Percentiles rank a stretch among this genome's conserved stretches.
Conservation (phyloP, 2,329 filamentous ascomycete genomes). For the Diaporthe nobilis region DNA sequence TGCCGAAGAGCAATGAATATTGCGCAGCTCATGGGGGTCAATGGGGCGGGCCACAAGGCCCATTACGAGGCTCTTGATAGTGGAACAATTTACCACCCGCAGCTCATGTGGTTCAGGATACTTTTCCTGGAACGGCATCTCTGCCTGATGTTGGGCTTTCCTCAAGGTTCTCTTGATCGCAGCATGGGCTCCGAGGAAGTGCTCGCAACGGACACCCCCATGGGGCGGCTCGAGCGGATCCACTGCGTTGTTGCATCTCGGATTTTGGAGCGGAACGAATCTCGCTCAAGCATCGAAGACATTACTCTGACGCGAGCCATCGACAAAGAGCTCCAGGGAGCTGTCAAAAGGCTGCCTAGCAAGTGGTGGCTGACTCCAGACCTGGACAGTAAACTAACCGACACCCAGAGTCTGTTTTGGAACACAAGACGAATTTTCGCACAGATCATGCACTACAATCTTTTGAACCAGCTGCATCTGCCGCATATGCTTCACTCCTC, state of each 20-base stretch:
- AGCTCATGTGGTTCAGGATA: conserved; percentile 29
- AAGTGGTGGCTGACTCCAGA: conserved; percentile 49
- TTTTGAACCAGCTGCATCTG: conserved; percentile 53
- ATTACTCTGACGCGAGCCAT: conserved; percentile 46
- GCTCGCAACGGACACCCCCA: background rate
- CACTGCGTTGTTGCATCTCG: conserved; percentile 48
- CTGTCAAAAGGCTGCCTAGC: conserved; percentile 45
- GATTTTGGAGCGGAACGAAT: conserved; percentile 53
- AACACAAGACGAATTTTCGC: conserved; percentile 45
- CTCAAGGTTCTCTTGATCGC: conserved; percentile 12
- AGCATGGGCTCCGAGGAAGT: background rate
- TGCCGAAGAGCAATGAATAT: conserved; percentile 58
- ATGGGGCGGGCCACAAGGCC: background rate
- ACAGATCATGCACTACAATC: conserved; percentile 51
- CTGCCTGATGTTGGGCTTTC: conserved; percentile 9
- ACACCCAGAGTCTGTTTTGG: conserved; percentile 43
- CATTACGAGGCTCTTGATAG: background rate
- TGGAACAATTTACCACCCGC: conserved; percentile 6
- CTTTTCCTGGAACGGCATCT: conserved; percentile 2
- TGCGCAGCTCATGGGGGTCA: background rate
- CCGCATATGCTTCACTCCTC: conserved; percentile 50
- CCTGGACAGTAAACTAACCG: conserved; percentile 35
- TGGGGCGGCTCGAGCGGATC: conserved; percentile 51
- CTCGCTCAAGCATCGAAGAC: conserved; percentile 40
- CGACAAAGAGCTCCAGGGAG: conserved; percentile 47